These are phyloP conservation scores for Tetracentron sinense DNA, from an alignment of 164 flowering plant species.

Conservation along the genomic window DNA sequence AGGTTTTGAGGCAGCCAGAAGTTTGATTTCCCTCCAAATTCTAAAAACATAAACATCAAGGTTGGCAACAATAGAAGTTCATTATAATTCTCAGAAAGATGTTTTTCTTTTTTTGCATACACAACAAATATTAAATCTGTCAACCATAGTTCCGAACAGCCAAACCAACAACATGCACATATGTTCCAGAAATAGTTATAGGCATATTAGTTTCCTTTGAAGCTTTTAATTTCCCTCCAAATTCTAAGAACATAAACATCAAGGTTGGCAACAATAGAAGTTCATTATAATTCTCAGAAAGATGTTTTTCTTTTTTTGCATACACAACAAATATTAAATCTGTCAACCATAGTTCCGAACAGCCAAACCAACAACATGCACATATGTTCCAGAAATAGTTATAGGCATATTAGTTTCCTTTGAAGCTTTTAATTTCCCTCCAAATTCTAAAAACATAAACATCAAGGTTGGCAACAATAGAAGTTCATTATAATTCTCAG, in stretches of 20 bases:
- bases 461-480: background rate
- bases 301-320: too few species aligned
- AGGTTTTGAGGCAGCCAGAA: constrained; percentile 75
- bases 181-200: background rate
- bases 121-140: background rate
- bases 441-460: constrained; percentile 71
- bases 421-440: constrained; percentile 94
- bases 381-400: background rate
- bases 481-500: background rate
- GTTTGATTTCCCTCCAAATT: constrained; percentile 97
- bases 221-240: constrained; percentile 97
- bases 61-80: background rate
- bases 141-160: background rate
- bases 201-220: too few species aligned
- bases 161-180: background rate
- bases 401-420: too few species aligned
- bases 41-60: constrained; percentile 33
- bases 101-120: too few species aligned
- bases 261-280: background rate
- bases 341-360: background rate
- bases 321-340: background rate
- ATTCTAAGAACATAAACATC: constrained; percentile 48
- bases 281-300: background rate
- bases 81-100: background rate
- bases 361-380: background rate